phyloP scores from a whole-genome alignment of 768 basidiomycete genomes.

The Pholiota conissans region DNA sequence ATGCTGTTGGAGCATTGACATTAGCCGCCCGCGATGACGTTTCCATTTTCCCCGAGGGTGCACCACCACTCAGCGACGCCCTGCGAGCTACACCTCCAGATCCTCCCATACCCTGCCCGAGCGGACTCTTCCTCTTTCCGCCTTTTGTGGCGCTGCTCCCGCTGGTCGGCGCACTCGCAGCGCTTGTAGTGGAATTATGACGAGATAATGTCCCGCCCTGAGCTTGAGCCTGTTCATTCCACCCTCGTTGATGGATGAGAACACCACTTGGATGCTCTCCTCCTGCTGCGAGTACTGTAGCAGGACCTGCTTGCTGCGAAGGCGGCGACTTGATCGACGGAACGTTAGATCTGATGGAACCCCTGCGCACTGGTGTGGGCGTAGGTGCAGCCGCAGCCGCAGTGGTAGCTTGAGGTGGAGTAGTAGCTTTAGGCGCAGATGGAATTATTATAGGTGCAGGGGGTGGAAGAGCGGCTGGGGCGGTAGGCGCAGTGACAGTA shows the following conservation, averaged over 20 bases:
- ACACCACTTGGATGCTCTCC: slow-evolving; percentile 22
- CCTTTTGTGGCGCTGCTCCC: neutral
- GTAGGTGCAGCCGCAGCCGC: neutral
- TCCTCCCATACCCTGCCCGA: slow-evolving; percentile 21
- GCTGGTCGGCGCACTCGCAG: slow-evolving; percentile 27
- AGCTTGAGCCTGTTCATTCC: slow-evolving; percentile 17
- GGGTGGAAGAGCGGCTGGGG: neutral
- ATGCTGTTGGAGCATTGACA: no score
- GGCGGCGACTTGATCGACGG: neutral
- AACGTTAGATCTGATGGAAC: neutral
- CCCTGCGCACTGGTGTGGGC: neutral
- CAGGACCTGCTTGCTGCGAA: slow-evolving; percentile 3
- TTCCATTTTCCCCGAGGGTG: neutral
- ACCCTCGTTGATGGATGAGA: slow-evolving; percentile 20
- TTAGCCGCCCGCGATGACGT: neutral
- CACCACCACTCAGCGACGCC: neutral
- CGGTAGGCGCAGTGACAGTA: neutral
- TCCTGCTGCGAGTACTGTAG: slow-evolving; percentile 20
- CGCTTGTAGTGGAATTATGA: slow-evolving; percentile 31
- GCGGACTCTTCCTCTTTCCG: slow-evolving; percentile 11
- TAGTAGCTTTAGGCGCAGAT: no score
- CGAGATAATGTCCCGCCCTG: slow-evolving; percentile 23
- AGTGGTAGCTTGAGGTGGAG: neutral
- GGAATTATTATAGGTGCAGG: neutral
- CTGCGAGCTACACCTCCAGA: slow-evolving; percentile 1